These are phyloP conservation scores for Phytophthora sojae DNA, from an alignment of 352 stramenopile genomes.

Conservation along the genomic window DNA sequence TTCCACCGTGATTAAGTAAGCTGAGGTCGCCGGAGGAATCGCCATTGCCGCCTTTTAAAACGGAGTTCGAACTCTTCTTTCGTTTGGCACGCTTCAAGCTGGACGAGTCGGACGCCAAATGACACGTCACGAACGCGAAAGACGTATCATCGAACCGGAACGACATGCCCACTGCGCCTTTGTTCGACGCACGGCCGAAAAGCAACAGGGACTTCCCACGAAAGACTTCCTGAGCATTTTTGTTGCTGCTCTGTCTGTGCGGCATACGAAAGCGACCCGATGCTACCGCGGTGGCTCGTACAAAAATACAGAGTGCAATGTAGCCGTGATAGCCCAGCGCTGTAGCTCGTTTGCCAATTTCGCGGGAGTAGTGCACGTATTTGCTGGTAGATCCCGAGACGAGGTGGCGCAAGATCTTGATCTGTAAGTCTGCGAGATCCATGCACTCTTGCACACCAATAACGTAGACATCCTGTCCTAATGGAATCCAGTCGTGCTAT, in stretches of 20 bases:
- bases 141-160: slow-evolving; percentile 91
- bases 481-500: slow-evolving; percentile 81
- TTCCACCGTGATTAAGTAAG: slow-evolving; percentile 18
- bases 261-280: slow-evolving; percentile 77
- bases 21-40: slow-evolving; percentile 17
- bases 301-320: slow-evolving; percentile 89
- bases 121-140: slow-evolving; percentile 89
- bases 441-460: slow-evolving; percentile 94
- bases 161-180: slow-evolving; percentile 89
- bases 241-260: slow-evolving; percentile 56
- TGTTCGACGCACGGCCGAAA: slow-evolving; percentile 87
- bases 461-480: slow-evolving; percentile 89
- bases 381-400: slow-evolving; percentile 55
- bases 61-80: slow-evolving; percentile 38
- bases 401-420: slow-evolving; percentile 73
- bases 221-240: slow-evolving; percentile 76
- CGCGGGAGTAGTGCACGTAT: slow-evolving; percentile 80
- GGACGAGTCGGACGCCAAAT: slow-evolving; percentile 87
- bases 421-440: slow-evolving; percentile 74
- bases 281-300: slow-evolving; percentile 66
- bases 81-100: slow-evolving; percentile 47
- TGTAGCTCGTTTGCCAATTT: slow-evolving; percentile 85
- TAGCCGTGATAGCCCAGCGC: slow-evolving; percentile 88
- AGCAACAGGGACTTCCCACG: slow-evolving; percentile 81
- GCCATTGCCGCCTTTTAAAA: slow-evolving; percentile 1